These are phyloP conservation scores for Hamamelis virginiana DNA, from an alignment of 164 flowering plant species.

Conservation along the genomic window DNA sequence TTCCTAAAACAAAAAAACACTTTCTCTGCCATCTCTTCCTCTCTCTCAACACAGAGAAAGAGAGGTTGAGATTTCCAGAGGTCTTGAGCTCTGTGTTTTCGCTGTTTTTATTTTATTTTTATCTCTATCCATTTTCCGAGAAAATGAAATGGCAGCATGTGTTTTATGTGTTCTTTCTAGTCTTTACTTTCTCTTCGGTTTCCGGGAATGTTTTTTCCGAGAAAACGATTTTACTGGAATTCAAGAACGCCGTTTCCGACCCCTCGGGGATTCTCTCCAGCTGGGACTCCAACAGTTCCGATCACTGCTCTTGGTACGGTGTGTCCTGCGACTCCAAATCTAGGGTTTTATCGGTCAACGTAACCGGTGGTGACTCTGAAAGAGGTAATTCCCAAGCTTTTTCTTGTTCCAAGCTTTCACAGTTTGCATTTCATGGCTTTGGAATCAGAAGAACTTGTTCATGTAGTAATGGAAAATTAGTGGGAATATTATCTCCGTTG, in stretches of 20 bases:
- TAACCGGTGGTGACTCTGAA: slow-evolving; percentile 30
- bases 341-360: slow-evolving; percentile 42
- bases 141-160: slow-evolving; percentile 26
- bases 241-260: slow-evolving; percentile 55
- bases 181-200: background rate
- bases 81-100: background rate
- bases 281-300: slow-evolving; percentile 35
- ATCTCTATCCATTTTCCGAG: background rate
- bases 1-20: slow-evolving; percentile 5
- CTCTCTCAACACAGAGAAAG: background rate
- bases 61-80: background rate
- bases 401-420: slow-evolving; percentile 27
- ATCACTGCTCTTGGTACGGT: slow-evolving; percentile 69
- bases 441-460: slow-evolving; percentile 34
- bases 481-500: slow-evolving; percentile 45
- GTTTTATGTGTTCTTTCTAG: slow-evolving; percentile 4
- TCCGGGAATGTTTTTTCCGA: slow-evolving; percentile 28
- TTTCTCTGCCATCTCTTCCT: no score
- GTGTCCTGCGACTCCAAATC: slow-evolving; percentile 54
- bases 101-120: background rate
- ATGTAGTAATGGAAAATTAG: slow-evolving; percentile 23
- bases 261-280: slow-evolving; percentile 51
- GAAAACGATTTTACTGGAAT: slow-evolving; percentile 37
- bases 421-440: slow-evolving; percentile 35
- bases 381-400: slow-evolving; percentile 27